phyloP scores from a whole-genome alignment of 495 filamentous ascomycete genomes.

The Lophium mytilinum region DNA sequence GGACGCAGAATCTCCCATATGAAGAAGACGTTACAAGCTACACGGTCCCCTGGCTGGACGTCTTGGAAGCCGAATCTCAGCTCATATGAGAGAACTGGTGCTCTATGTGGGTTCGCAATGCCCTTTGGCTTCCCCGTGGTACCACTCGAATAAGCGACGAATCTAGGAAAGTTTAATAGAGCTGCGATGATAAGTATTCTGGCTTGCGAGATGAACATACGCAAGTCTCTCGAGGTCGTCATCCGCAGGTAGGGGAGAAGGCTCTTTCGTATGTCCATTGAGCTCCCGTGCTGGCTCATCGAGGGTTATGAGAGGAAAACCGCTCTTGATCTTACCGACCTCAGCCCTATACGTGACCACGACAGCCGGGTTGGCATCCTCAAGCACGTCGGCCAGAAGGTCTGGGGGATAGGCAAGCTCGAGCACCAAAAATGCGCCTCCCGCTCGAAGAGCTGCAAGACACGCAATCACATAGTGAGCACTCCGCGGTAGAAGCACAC shows the following conservation, averaged over 20 bases:
- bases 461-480: slow-evolving; percentile 64
- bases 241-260: slow-evolving; percentile 41
- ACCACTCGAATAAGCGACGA: slow-evolving; percentile 56
- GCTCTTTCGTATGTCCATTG: slow-evolving; percentile 35
- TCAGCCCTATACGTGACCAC: slow-evolving; percentile 51
- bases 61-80: slow-evolving; percentile 55
- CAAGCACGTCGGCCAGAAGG: slow-evolving; percentile 56
- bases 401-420: slow-evolving; percentile 61
- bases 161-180: no score
- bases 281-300: slow-evolving; percentile 38
- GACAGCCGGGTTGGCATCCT: slow-evolving; percentile 55
- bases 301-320: slow-evolving; percentile 47
- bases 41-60: slow-evolving; percentile 53
- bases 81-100: slow-evolving; percentile 57
- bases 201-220: slow-evolving; percentile 18
- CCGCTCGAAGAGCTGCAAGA: slow-evolving; percentile 56
- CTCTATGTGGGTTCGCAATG: slow-evolving; percentile 59
- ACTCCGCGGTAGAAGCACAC: slow-evolving; percentile 57
- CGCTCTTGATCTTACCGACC: slow-evolving; percentile 47
- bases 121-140: slow-evolving; percentile 64
- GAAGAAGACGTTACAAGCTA: slow-evolving; percentile 69
- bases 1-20: slow-evolving; percentile 67
- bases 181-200: no score
- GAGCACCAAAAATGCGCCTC: slow-evolving; percentile 62
- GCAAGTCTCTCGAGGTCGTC: slow-evolving; percentile 57